Evolutionary conservation across 495 filamentous ascomycete species (phyloP), one percentile per base, ranked within the genome.

Genomic region (Annulohypoxylon stygium): DNA sequence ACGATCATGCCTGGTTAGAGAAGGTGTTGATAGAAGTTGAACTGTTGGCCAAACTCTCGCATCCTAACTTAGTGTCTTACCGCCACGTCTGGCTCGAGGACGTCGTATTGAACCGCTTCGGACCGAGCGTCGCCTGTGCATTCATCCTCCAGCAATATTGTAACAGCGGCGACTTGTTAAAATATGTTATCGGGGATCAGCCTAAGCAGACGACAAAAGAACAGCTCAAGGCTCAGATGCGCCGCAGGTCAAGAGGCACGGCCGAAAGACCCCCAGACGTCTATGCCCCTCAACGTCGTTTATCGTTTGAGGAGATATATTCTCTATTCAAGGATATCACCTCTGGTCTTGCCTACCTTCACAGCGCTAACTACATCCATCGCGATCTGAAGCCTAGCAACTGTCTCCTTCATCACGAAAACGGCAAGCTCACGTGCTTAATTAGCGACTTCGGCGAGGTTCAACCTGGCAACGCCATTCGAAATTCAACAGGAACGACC

Each of bases 131-230:
- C 0, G 93, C 94, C 6, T 98, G 95, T 74, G 94, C 94, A 16
- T 99, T 97, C 76, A 99, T 99, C 51, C 88, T 99, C 3, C 96
- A 99, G 75, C 94, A 99, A 77, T 98, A 97, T 74, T 99, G 96
- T 84, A 97, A 98, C 78, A 86, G 89, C 8, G 96, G 96, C n/a
- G 96, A 98, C 79, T 85, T 99, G 4, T 90, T 97, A 59, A 87
- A 91, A 51, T 96, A 97, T 78, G 88, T 98, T 18, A 83, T 93
- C 48, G 88, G 90, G n/a, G 84, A 89, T n/a, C 86, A 89, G 53
- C 87, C 88, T 2, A 80, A 78, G 61, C 75, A 83, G 53, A 83
- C 86, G 5, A 93, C 93, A 0, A 90, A 90, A 30, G 91, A 98
- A 74, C 88, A 95, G 71, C 80, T 97, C 71, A 98, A 98, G 80